These are phyloP conservation scores for Sporothrix brunneoviolacea DNA, from an alignment of 2,329 filamentous ascomycete species.

Conservation along the genomic window DNA sequence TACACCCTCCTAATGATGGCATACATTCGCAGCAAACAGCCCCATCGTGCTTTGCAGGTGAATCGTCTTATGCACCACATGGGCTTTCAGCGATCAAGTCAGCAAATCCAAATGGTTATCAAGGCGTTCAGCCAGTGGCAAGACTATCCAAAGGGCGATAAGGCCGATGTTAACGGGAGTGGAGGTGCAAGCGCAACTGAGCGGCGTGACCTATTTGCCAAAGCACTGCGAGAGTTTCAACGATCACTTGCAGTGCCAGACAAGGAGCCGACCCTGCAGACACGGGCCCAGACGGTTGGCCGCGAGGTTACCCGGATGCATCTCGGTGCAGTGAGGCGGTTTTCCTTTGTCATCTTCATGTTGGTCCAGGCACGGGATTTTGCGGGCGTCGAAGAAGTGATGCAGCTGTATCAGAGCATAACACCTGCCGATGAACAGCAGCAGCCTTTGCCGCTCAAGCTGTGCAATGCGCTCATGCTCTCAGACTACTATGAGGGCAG, in stretches of 20 bases:
- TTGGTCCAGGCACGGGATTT: conserved; percentile 34
- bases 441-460: conserved; percentile 39
- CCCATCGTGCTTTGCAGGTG: conserved; percentile 35
- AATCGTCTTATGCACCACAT: conserved; percentile 37
- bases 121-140: conserved; percentile 34
- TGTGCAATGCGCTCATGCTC: conserved; percentile 63
- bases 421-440: conserved; percentile 25
- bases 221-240: conserved; percentile 33
- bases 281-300: conserved; percentile 4
- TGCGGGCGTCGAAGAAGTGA: conserved; percentile 35
- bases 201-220: conserved; percentile 25
- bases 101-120: conserved; percentile 36
- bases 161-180: background rate
- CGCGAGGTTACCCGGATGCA: conserved; percentile 23
- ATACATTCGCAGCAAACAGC: conserved; percentile 40
- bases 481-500: conserved; percentile 52
- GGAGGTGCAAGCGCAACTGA: conserved; percentile 1
- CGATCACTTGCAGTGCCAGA: conserved; percentile 29
- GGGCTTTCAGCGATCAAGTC: conserved; percentile 36
- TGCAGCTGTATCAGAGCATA: conserved; percentile 39
- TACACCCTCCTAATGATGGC: conserved; percentile 48
- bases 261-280: background rate
- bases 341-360: conserved; percentile 35
- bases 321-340: conserved; percentile 24
- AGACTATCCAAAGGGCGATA: conserved; percentile 22